phyloP scores from a whole-genome alignment of 192 early-diverging fungal genomes.

The Cetraspora pellucida region DNA sequence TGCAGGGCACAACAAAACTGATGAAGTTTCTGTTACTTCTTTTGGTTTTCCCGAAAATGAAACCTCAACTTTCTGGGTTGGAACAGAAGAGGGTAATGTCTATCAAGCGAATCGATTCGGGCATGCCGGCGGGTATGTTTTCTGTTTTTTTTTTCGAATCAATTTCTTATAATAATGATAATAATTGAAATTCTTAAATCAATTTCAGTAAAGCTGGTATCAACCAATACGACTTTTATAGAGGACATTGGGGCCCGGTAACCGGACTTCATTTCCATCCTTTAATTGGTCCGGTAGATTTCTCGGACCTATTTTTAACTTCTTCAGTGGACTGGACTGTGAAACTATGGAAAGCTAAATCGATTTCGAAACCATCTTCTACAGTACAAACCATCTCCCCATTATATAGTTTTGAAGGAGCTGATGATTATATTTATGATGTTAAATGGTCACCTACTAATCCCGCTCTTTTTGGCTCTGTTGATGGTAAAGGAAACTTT shows the following conservation, averaged over 20 bases:
- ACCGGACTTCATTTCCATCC: slow-evolving; percentile 95
- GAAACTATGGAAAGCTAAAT: slow-evolving; percentile 88
- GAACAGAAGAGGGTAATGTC: slow-evolving; percentile 93
- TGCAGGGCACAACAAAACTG: slow-evolving; percentile 75
- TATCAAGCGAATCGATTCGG: slow-evolving; percentile 97
- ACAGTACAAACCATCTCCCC: slow-evolving; percentile 54
- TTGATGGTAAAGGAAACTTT: slow-evolving; percentile 88
- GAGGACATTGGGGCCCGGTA: slow-evolving; percentile 85
- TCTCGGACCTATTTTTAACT: slow-evolving; percentile 91
- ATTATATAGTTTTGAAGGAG: slow-evolving; percentile 87
- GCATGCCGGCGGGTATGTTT: slow-evolving; percentile 80
- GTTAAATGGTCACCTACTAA: slow-evolving; percentile 96
- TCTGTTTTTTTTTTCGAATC: not conserved
- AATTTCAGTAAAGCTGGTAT: slow-evolving; percentile 91
- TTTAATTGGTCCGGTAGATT: slow-evolving; percentile 74
- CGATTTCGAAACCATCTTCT: slow-evolving; percentile 53
- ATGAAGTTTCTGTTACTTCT: slow-evolving; percentile 92
- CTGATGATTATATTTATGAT: slow-evolving; percentile 97
- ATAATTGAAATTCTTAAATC: not conserved
- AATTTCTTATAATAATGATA: not conserved
- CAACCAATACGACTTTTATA: slow-evolving; percentile 80
- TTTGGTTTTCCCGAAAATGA: slow-evolving; percentile 92
- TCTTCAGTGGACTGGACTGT: slow-evolving; percentile 96
- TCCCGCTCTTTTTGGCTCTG: slow-evolving; percentile 90
- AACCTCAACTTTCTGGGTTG: slow-evolving; percentile 90